Evolutionary conservation across 202 grass and related monocot genomes (phyloP).

Genomic region (Digitaria exilis): DNA sequence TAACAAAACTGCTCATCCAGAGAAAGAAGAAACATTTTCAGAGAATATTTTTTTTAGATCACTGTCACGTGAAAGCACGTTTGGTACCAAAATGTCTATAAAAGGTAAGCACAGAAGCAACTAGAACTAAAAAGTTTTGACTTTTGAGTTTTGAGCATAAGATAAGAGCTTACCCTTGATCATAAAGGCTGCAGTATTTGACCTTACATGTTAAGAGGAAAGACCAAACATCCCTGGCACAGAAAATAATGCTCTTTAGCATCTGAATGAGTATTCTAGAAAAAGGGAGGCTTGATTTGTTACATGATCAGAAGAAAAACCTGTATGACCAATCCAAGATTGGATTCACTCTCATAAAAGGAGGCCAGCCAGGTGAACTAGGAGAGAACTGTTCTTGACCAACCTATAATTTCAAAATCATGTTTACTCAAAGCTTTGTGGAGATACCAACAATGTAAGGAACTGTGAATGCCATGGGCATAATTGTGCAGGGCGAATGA

Average conservation of each 20-base stretch:
- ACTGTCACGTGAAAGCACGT: background rate
- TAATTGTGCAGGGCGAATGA: conserved; percentile 21
- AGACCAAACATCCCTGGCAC: conserved; percentile 95
- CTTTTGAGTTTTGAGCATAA: background rate
- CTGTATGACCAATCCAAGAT: conserved; percentile 99
- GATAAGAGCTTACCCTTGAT: conserved; percentile 78
- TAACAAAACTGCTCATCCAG: conserved; percentile 16
- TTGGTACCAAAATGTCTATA: background rate
- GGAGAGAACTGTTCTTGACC: conserved; percentile 99
- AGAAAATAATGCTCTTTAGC: conserved; percentile 43
- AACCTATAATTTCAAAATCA: conserved; percentile 70
- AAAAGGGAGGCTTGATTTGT: conserved; percentile 26
- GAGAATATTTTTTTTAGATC: conserved; percentile 6
- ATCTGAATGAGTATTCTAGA: conserved; percentile 28
- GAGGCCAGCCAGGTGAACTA: conserved; percentile 97
- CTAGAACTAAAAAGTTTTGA: conserved; percentile 17
- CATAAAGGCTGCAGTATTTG: conserved; percentile 95
- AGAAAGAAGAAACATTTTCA: background rate
- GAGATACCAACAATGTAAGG: conserved; percentile 10
- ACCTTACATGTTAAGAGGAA: conserved; percentile 96
- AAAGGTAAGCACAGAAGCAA: background rate
- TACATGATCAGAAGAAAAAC: conserved; percentile 51
- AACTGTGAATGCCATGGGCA: conserved; percentile 18
- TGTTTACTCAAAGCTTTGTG: conserved; percentile 22
- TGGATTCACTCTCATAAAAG: conserved; percentile 99